Conservation (phyloP, 2,329 filamentous ascomycete genomes). For the Capronia americana region DNA sequence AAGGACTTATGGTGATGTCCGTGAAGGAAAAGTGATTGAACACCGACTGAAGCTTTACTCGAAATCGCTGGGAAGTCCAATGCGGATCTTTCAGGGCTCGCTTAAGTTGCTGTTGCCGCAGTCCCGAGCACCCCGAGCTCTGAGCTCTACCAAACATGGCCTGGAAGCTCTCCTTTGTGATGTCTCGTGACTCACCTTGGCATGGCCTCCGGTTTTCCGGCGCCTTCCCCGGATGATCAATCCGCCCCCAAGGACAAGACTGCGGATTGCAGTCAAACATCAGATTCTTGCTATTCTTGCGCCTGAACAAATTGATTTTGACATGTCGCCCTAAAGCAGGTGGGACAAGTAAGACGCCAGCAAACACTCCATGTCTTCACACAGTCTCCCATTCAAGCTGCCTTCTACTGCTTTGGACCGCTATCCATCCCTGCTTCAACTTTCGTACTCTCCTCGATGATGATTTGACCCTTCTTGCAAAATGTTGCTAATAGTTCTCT, state of each 20-base stretch:
- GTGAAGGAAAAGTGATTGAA: slow-evolving; percentile 15
- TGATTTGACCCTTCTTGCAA: background rate
- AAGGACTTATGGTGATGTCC: slow-evolving; percentile 12
- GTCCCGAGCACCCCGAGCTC: slow-evolving; percentile 21
- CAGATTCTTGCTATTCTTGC: background rate
- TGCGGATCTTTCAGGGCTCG: background rate
- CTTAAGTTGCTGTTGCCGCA: slow-evolving; percentile 14
- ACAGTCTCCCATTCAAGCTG: background rate
- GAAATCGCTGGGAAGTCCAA: slow-evolving; percentile 2
- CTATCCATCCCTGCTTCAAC: background rate
- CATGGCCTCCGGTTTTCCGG: slow-evolving; percentile 14
- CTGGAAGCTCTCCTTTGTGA: slow-evolving; percentile 2
- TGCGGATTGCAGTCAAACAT: background rate
- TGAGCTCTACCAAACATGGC: background rate
- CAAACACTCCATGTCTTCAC: background rate
- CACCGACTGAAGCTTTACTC: slow-evolving; percentile 10
- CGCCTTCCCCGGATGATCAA: slow-evolving; percentile 3
- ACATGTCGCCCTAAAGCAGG: background rate
- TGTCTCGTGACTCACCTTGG: slow-evolving; percentile 20
- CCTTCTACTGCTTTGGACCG: background rate
- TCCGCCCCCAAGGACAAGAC: background rate
- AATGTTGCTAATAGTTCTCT: background rate
- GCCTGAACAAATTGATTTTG: background rate
- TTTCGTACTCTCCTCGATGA: background rate
- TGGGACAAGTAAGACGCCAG: background rate